phyloP scores from a whole-genome alignment of 2,329 filamentous ascomycete species.

The Sporothrix inflata region DNA sequence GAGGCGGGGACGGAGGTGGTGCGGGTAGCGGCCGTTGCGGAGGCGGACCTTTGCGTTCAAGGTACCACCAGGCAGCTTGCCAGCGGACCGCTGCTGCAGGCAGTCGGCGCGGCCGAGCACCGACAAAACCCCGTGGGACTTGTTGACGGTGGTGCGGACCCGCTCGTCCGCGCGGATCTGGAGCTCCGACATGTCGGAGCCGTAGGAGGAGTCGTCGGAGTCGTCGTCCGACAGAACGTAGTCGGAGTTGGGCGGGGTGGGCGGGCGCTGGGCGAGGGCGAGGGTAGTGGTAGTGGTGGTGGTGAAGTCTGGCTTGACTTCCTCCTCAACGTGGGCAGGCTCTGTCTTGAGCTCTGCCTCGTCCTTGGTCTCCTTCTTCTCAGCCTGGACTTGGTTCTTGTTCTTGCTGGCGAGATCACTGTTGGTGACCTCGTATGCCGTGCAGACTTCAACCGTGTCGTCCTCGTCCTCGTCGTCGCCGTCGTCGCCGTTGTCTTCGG shows the following conservation, averaged over 20 bases:
- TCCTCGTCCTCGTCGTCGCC: neutral
- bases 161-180: neutral
- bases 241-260: neutral
- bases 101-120: constrained; percentile 28
- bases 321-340: too few relatives aligned
- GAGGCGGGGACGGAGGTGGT: neutral
- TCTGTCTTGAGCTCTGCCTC: too few relatives aligned
- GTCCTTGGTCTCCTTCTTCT: constrained; percentile 36
- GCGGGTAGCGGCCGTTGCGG: neutral
- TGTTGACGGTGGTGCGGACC: neutral
- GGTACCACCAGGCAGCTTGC: neutral
- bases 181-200: neutral
- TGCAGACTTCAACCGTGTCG: neutral
- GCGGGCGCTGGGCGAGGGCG: neutral
- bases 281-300: neutral
- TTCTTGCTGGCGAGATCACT: neutral
- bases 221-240: too few relatives aligned
- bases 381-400: constrained; percentile 35
- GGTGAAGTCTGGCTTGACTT: neutral
- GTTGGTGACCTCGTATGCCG: too few relatives aligned
- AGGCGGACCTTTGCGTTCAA: neutral
- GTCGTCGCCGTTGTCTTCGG: neutral
- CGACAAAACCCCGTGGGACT: neutral
- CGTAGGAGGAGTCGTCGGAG: neutral
- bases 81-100: constrained; percentile 18